Percentiles rank a stretch among this genome's conserved stretches.
phyloP scores from a whole-genome alignment of 345 rosid genomes.

The Salix viminalis region DNA sequence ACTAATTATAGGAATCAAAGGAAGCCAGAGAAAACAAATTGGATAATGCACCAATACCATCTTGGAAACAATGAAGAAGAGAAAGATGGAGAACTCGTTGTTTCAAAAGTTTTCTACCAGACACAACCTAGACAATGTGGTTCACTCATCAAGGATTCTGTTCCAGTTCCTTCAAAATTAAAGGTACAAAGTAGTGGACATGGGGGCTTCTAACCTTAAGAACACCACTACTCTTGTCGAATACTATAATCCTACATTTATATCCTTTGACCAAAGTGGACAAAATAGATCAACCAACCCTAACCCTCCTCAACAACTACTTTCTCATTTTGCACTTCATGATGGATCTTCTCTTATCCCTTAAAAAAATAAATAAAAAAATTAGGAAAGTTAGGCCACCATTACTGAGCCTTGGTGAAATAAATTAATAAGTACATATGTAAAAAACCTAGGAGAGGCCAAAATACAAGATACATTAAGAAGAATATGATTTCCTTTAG shows the following conservation, averaged over 20 bases:
- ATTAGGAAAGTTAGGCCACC: neutral
- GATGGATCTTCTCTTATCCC: conserved; percentile 61
- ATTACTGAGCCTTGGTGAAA: neutral
- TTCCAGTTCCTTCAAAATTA: conserved; percentile 29
- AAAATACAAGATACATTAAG: neutral
- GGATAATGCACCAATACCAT: conserved; percentile 99
- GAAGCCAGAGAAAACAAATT: conserved; percentile 90
- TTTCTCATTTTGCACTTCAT: conserved; percentile 61
- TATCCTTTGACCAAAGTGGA: conserved; percentile 64
- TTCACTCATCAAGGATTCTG: conserved; percentile 30
- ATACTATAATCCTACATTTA: conserved; percentile 52
- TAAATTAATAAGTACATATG: neutral
- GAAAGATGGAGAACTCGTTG: conserved; percentile 91
- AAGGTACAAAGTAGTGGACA: conserved; percentile 33
- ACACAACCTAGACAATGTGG: conserved; percentile 97
- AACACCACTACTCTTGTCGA: conserved; percentile 33
- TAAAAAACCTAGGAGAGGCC: neutral
- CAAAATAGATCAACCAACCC: conserved; percentile 33
- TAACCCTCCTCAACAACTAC: conserved; percentile 38
- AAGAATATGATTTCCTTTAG: conserved; percentile 15
- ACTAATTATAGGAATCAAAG: conserved; percentile 92
- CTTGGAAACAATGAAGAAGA: conserved; percentile 87
- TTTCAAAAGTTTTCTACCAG: conserved; percentile 91
- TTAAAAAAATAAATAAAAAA: conserved; percentile 18
- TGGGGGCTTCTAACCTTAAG: conserved; percentile 26